phyloP scores from a whole-genome alignment of 306 rosid species.

The Morella rubra region DNA sequence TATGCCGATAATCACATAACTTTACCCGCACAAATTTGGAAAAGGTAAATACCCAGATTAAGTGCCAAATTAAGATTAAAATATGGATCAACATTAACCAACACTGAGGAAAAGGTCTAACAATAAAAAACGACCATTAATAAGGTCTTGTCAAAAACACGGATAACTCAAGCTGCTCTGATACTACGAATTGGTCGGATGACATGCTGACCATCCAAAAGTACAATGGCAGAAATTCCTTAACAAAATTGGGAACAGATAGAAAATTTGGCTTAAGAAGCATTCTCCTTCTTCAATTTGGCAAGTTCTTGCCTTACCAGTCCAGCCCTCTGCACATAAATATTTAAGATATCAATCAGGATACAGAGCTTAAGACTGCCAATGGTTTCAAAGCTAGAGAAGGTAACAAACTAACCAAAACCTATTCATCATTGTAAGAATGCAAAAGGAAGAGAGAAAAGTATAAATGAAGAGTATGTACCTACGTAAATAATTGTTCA shows the following conservation, averaged over 20 bases:
- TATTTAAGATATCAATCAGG: not conserved
- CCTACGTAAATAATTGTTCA: not conserved
- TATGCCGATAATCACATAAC: not conserved
- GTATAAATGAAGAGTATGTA: not conserved
- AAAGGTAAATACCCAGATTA: not conserved
- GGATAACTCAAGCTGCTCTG: slow-evolving; percentile 7
- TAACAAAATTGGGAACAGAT: slow-evolving; percentile 39
- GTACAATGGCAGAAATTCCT: slow-evolving; percentile 25
- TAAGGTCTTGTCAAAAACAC: slow-evolving; percentile 2
- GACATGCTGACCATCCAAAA: slow-evolving; percentile 16
- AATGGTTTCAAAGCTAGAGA: not conserved
- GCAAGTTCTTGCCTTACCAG: slow-evolving; percentile 83
- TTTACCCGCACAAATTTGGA: not conserved
- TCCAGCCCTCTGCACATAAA: slow-evolving; percentile 72
- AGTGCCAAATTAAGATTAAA: not conserved
- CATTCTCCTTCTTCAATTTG: slow-evolving; percentile 63
- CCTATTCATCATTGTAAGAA: too few relatives aligned
- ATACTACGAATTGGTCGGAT: slow-evolving; percentile 11
- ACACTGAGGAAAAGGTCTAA: not conserved
- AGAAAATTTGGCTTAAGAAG: slow-evolving; percentile 34
- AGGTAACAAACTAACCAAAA: not conserved
- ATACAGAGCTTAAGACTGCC: not conserved
- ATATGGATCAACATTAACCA: not conserved
- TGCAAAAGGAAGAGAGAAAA: not conserved
- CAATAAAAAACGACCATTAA: not conserved